phyloP scores from a whole-genome alignment of 768 basidiomycete genomes.

The Auriculariales sp. region DNA sequence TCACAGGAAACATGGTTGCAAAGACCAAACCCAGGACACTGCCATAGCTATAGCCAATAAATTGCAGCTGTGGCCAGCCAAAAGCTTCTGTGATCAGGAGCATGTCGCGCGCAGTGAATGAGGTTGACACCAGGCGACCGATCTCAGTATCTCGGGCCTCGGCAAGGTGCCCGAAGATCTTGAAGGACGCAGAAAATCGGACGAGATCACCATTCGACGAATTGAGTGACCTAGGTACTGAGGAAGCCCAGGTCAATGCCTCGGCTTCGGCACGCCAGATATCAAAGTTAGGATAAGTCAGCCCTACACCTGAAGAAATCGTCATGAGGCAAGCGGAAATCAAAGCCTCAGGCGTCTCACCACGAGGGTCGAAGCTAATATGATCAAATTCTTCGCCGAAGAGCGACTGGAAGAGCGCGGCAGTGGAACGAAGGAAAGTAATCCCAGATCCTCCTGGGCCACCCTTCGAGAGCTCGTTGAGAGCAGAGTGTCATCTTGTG shows the following conservation, averaged over 20 bases:
- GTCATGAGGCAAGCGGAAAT: neutral
- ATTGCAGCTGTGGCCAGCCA: constrained; percentile 19
- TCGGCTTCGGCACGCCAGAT: constrained; percentile 8
- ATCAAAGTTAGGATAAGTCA: constrained; percentile 7
- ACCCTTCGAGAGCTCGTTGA: too few species aligned
- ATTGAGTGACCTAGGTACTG: too few species aligned
- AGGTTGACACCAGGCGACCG: constrained; percentile 18
- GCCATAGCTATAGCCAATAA: constrained; percentile 17
- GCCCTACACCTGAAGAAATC: constrained; percentile 6
- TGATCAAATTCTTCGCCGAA: constrained; percentile 11
- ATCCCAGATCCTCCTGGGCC: constrained; percentile 12
- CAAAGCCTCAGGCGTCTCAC: too few species aligned
- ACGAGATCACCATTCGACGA: too few species aligned
- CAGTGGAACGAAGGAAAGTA: neutral
- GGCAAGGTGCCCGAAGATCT: neutral
- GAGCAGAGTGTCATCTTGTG: neutral
- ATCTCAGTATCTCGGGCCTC: neutral
- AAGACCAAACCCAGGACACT: constrained; percentile 3
- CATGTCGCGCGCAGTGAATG: constrained; percentile 24
- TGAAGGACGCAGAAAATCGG: too few species aligned
- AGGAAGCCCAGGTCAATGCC: too few species aligned
- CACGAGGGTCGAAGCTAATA: constrained; percentile 14
- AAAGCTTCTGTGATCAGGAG: constrained; percentile 19
- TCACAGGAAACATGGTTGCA: neutral
- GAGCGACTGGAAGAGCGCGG: constrained; percentile 1